Conservation (phyloP, 2,329 filamentous ascomycete species). For the Phaeomoniella chlamydospora region DNA sequence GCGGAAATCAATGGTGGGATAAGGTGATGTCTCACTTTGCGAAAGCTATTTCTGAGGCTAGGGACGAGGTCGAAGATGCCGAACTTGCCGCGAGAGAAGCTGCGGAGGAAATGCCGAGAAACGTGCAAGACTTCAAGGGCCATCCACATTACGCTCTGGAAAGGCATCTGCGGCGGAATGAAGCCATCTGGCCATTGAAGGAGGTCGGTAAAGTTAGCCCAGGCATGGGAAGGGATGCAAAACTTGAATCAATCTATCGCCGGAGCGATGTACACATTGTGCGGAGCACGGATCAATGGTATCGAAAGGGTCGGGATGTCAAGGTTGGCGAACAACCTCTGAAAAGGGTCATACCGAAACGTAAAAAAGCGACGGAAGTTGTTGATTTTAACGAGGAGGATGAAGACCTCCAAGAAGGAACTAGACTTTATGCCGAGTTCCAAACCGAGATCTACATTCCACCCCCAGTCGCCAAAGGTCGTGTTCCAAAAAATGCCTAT, state of each 20-base stretch:
- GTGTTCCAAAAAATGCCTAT: slow-evolving; percentile 48
- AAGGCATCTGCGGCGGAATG: slow-evolving; percentile 67
- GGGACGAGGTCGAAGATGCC: slow-evolving; percentile 72
- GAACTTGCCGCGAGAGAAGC: slow-evolving; percentile 59
- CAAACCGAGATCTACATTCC: slow-evolving; percentile 60
- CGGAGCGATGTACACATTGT: slow-evolving; percentile 67
- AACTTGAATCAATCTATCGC: slow-evolving; percentile 67
- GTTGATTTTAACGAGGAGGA: slow-evolving; percentile 21
- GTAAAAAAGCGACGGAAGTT: slow-evolving; percentile 21
- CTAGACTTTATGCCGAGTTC: slow-evolving; percentile 39
- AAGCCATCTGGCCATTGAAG: slow-evolving; percentile 61
- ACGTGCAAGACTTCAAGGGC: slow-evolving; percentile 73
- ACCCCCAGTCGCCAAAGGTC: slow-evolving; percentile 59
- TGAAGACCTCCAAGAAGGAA: slow-evolving; percentile 39
- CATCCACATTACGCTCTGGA: slow-evolving; percentile 76
- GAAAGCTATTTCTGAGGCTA: slow-evolving; percentile 36
- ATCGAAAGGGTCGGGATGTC: slow-evolving; percentile 68
- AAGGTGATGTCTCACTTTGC: slow-evolving; percentile 26
- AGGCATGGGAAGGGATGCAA: slow-evolving; percentile 34
- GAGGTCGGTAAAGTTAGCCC: slow-evolving; percentile 65
- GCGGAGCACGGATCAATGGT: slow-evolving; percentile 78
- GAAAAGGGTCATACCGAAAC: slow-evolving; percentile 51
- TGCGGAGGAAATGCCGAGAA: slow-evolving; percentile 71
- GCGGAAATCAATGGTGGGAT: slow-evolving; percentile 42
- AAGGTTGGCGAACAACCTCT: slow-evolving; percentile 65